A percentile compares a stretch with the other conserved stretches of the same genome.
Evolutionary conservation across 768 basidiomycete genomes (phyloP).

Genomic region (Russula vinacea): DNA sequence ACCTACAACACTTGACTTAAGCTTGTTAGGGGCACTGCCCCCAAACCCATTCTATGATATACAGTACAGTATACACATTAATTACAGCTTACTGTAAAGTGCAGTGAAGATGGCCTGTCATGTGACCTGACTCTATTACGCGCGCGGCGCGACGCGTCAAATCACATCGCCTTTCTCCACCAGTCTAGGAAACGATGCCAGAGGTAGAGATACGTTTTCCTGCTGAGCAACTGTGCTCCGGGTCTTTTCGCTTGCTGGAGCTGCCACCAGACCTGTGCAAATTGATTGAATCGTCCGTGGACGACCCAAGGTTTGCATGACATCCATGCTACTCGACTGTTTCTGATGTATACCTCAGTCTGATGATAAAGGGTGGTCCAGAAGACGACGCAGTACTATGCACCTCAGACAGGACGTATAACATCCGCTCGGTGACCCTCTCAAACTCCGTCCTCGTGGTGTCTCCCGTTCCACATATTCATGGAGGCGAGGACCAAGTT

Average conservation of each 20-base stretch:
- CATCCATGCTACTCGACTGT: constrained; percentile 17
- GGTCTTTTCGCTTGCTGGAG: constrained; percentile 67
- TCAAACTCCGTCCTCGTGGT: constrained; percentile 86
- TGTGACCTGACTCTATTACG: no score
- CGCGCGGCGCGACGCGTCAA: no score
- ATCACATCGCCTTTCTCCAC: no score
- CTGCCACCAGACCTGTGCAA: constrained; percentile 66
- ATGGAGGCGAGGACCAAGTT: constrained; percentile 43
- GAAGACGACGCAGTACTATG: constrained; percentile 90
- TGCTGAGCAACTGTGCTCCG: constrained; percentile 45
- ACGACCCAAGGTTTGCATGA: constrained; percentile 18
- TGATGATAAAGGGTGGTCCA: constrained; percentile 72
- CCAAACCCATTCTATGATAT: no score
- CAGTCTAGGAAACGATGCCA: constrained; percentile 37
- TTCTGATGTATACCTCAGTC: constrained; percentile 21
- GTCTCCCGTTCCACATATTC: constrained; percentile 43
- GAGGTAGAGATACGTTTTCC: constrained; percentile 55
- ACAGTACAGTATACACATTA: no score
- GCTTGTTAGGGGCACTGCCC: no score
- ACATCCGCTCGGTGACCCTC: constrained; percentile 78
- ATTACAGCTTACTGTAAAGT: no score
- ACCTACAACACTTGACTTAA: no score
- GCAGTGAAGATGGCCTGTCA: no score
- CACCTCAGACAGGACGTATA: constrained; percentile 74
- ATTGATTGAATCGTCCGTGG: constrained; percentile 52